Conservation (phyloP, 345 rosid genomes). For the Cardamine resedifolia region DNA sequence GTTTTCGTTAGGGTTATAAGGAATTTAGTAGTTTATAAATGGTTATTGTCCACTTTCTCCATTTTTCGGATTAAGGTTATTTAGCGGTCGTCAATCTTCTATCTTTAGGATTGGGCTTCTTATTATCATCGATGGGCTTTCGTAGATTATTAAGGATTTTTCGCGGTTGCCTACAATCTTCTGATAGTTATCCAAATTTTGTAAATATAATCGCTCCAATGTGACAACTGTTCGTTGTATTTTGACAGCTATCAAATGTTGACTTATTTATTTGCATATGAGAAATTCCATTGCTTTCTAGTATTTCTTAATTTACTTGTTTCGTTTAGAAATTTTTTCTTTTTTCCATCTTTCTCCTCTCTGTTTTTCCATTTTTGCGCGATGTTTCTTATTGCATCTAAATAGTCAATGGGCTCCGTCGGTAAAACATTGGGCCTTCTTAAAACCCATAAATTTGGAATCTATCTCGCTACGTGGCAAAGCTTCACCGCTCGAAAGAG, state of each 20-base stretch:
- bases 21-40: too few species aligned
- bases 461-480: constrained; percentile 31
- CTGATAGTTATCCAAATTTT: neutral
- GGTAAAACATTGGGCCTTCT: neutral
- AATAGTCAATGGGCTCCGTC: neutral
- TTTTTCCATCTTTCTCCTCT: neutral
- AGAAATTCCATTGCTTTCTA: neutral
- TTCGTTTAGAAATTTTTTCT: neutral
- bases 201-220: too few species aligned
- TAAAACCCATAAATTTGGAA: neutral
- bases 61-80: too few species aligned
- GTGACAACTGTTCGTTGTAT: neutral
- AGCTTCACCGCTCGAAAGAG: constrained; percentile 33
- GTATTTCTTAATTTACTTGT: neutral
- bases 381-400: neutral
- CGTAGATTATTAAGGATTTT: neutral
- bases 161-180: neutral
- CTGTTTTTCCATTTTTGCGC: neutral
- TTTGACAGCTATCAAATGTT: neutral
- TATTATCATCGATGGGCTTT: neutral
- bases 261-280: neutral
- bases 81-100: too few species aligned
- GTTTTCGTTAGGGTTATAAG: too few species aligned
- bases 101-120: neutral
- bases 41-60: too few species aligned